phyloP scores from a whole-genome alignment of 2,329 filamentous ascomycete species.

The Leptographium wingfieldii region DNA sequence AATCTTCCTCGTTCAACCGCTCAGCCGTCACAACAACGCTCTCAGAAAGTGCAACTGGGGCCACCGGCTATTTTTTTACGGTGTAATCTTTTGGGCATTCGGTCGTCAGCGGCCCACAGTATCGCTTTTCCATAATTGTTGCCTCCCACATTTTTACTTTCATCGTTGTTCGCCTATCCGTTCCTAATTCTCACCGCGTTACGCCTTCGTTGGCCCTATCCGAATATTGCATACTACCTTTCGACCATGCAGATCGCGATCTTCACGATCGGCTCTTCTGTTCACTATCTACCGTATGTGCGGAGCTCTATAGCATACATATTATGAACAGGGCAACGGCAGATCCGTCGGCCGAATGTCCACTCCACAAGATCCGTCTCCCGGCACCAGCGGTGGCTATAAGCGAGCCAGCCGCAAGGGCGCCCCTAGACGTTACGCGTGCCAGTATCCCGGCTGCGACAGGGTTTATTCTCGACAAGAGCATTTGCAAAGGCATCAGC shows the following conservation, averaged over 20 bases:
- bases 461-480: conserved; percentile 73
- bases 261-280: too few relatives aligned
- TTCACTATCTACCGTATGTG: background rate
- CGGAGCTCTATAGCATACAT: background rate
- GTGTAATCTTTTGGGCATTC: background rate
- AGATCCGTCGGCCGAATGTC: conserved; percentile 6
- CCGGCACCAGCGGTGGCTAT: conserved; percentile 20
- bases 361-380: conserved; percentile 5
- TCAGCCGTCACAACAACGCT: background rate
- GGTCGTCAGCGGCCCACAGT: background rate
- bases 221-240: too few relatives aligned
- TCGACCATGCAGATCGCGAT: too few relatives aligned
- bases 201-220: too few relatives aligned
- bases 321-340: background rate
- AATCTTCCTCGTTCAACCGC: background rate
- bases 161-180: too few relatives aligned
- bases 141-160: too few relatives aligned
- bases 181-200: too few relatives aligned
- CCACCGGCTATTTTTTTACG: background rate
- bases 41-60: background rate
- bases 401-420: conserved; percentile 40
- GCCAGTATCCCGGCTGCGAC: conserved; percentile 58
- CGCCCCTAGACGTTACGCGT: conserved; percentile 42
- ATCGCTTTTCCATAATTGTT: background rate
- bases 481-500: conserved; percentile 68